These are phyloP conservation scores for Quercus wislizeni DNA, from an alignment of 306 rosid species.

Conservation along the genomic window DNA sequence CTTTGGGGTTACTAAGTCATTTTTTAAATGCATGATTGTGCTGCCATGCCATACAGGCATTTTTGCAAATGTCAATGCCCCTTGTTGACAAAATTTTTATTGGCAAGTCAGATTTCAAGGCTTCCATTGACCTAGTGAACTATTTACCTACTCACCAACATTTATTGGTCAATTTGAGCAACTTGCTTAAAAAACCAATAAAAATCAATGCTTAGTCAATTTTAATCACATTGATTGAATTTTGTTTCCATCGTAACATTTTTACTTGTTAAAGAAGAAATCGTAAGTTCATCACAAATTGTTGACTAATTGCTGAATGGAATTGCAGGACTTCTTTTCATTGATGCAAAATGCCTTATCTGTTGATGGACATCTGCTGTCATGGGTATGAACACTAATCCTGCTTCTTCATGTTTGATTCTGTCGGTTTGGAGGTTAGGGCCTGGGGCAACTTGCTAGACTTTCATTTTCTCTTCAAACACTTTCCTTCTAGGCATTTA, in stretches of 20 bases:
- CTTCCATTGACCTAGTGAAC: not conserved
- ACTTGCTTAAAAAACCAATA: not conserved
- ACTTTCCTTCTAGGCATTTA: not conserved
- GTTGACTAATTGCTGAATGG: constrained; percentile 9
- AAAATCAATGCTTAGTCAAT: not conserved
- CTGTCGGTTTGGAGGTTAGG: not conserved
- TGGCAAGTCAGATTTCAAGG: not conserved
- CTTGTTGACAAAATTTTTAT: not conserved
- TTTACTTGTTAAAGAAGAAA: not conserved
- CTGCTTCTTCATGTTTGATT: not conserved
- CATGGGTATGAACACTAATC: constrained; percentile 58
- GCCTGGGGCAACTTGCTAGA: not conserved
- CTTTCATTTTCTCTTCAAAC: not conserved
- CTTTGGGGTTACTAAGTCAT: not conserved
- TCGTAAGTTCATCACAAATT: constrained; percentile 6
- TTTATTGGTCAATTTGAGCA: not conserved
- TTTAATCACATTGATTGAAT: not conserved
- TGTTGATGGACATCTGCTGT: constrained; percentile 85
- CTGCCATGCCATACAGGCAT: not conserved
- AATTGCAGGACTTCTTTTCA: constrained; percentile 72
- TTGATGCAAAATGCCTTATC: constrained; percentile 59
- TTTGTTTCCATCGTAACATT: not conserved
- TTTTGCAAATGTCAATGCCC: not conserved
- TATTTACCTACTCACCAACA: not conserved
- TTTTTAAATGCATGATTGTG: not conserved